Evolutionary conservation across 257 asterid species (phyloP).

Genomic region (Penstemon eatonii): DNA sequence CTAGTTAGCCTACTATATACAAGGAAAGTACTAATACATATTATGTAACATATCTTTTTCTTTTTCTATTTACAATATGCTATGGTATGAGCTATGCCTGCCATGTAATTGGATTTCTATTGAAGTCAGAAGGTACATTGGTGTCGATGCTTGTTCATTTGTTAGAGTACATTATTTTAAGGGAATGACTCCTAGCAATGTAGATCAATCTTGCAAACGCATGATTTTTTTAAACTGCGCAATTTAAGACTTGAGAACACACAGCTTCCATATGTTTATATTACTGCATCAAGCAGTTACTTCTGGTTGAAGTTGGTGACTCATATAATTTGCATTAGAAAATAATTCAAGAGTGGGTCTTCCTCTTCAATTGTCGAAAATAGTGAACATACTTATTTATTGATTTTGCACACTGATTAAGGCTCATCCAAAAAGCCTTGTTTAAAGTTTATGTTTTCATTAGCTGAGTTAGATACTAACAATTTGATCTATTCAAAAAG

Average conservation of each 20-base stretch:
- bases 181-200: conserved; percentile 8
- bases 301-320: neutral
- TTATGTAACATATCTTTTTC: too few species aligned
- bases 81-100: neutral
- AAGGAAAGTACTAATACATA: too few species aligned
- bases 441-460: conserved; percentile 8
- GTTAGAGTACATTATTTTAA: neutral
- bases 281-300: neutral
- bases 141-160: neutral
- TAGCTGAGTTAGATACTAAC: neutral
- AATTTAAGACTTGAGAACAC: neutral
- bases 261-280: neutral
- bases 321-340: neutral
- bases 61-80: too few species aligned
- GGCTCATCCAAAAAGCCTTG: neutral
- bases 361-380: neutral
- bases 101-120: neutral
- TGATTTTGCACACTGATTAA: neutral
- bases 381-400: conserved; percentile 10
- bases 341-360: neutral
- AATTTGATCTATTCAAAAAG: conserved; percentile 1
- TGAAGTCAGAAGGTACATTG: neutral
- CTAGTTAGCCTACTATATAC: too few species aligned
- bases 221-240: neutral
- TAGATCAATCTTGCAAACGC: neutral